Evolutionary conservation across 371 early-diverging fungal species (phyloP), one percentile per base, ranked within the genome.

Genomic region (Sporodiniella umbellata): DNA sequence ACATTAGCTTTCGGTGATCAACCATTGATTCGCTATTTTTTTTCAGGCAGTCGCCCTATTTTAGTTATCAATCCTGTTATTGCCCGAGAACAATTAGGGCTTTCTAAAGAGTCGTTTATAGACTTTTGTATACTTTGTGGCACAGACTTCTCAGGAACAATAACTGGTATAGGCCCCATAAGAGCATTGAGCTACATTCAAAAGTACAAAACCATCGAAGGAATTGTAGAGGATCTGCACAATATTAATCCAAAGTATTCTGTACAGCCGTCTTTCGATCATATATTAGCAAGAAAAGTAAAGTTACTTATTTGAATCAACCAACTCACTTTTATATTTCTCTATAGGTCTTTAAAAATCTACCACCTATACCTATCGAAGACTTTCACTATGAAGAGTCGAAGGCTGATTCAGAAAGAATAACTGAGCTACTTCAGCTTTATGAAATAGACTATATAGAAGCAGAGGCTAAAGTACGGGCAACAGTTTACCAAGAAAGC

Each of bases 121-220:
- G 90, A 90, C 55, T 19, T 90, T 45, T 87, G 89, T 48, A 90
- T 90, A 33, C 56, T 90, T n/a, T 90, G 88, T 50, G 90, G 89
- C 6, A 89, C 89, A 0, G 90, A 90, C 44, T 90, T 88, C 60
- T 80, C 84, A 18, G 63, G 59, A 2, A 88, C 81, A 0, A 72
- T 90, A 3, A 72, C 72, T 33, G 78, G 81, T 3, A 76, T 90
- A 15, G 90, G 88, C 0, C 82, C 86, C 7, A 61, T 77, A 12
- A 75, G 68, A 7, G 90, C 89, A 0, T 61, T 75, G 2, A 54
- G 70, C 11, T 59, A 82, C 25, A 74, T 90, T 14, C 65, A 64
- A 33, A 53, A 70, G 46, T 67, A 80, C 53, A 84, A 84, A 6
- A 77, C 78, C 1, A 89, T 90, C 14, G 90, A 90, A 52, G 56